phyloP scores from a whole-genome alignment of 1,284 basidiomycete species.

The Rhodotorula sp. region DNA sequence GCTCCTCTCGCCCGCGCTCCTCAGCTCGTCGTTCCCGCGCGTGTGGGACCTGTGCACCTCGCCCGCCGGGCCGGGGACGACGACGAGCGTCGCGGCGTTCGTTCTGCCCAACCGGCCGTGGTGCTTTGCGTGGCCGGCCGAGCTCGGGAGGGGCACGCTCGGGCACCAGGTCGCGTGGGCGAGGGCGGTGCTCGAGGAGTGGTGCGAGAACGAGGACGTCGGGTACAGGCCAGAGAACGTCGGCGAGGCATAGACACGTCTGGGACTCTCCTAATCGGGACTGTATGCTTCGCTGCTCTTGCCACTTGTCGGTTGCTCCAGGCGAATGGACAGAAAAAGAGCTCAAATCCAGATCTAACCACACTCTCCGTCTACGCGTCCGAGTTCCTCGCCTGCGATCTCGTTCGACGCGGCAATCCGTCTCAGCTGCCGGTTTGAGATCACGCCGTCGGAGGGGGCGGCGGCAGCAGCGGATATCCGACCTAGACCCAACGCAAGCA shows the following conservation, averaged over 20 bases:
- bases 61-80: background rate
- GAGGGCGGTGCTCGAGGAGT: conserved; percentile 25
- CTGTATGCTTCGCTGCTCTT: background rate
- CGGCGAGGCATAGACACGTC: background rate
- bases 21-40: conserved; percentile 5
- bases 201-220: conserved; percentile 18
- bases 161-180: conserved; percentile 27
- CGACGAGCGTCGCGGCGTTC: conserved; percentile 1
- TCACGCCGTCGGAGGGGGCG: too few relatives aligned
- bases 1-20: conserved; percentile 1
- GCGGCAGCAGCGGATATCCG: too few relatives aligned
- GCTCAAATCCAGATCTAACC: too few relatives aligned
- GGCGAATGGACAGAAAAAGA: too few relatives aligned
- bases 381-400: too few relatives aligned
- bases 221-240: conserved; percentile 22
- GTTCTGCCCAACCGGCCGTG: conserved; percentile 17
- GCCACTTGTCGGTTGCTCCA: too few relatives aligned
- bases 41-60: conserved; percentile 11
- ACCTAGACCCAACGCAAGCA: too few relatives aligned
- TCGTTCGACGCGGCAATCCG: too few relatives aligned
- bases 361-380: too few relatives aligned
- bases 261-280: background rate
- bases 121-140: conserved; percentile 24
- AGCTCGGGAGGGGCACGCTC: conserved; percentile 22
- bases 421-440: too few relatives aligned